Evolutionary conservation across 306 rosid species (phyloP), one percentile per base, ranked within the genome.

Genomic region (Canavalia gladiata): DNA sequence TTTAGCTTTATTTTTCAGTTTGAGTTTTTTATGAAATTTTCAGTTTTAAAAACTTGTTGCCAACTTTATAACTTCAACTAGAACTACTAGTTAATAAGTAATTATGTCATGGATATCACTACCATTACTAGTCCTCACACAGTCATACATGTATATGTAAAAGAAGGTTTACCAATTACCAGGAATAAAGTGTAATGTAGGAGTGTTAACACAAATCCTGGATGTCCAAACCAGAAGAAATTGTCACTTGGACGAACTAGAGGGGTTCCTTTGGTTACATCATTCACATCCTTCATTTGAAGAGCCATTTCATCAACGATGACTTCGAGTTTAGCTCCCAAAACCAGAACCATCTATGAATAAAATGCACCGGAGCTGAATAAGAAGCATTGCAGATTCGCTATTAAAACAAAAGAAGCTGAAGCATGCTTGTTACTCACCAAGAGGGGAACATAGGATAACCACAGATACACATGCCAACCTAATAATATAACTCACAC

Each of bases 251-350:
- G 77, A 54, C 39, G 4, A 73, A 73, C 77, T 52, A 73, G 77
- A 52, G 77, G 65, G 52, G 77, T 73, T 2, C 77, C 77, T n/a
- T 54, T 54, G 37, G 77, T 73, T 39, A 73, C 77, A 72, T 34
- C 8, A 25, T 37, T 72, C 5, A 25, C 39, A 39, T 54, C 77
- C 28, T 71, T 73, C 65, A 37, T 37, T 10, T 73, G 63, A 55
- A 73, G 77, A 73, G 65, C 77, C 77, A 54, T 73, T 12, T 73
- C 37, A 18, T 54, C 77, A 4, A 73, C 66, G 25, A 73, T 73
- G 39, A 73, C 77, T 71, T 71, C 76, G 34, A 71, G 76, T 71
- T 71, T 71, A 71, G 76, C n/a, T 34, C 76, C 76, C 31, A 71
- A 42, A 71, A 71, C 8, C 62, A 71, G 76, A 50, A 71, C 62